phyloP scores from a whole-genome alignment of 805 yeast species.

The Saturnispora galanensis region DNA sequence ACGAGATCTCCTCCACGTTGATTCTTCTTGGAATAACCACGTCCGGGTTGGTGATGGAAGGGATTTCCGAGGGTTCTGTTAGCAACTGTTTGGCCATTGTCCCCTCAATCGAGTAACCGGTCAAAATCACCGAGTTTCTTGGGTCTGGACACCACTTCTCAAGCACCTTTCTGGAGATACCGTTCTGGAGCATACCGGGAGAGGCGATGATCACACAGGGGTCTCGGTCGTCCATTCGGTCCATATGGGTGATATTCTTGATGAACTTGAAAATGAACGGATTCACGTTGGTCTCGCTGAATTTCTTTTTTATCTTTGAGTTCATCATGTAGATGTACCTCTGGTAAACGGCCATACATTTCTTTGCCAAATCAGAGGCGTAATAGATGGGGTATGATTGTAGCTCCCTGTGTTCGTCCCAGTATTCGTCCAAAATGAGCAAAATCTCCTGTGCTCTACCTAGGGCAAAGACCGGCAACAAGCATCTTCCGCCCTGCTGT shows the following conservation, averaged over 20 bases:
- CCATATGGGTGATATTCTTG: slow-evolving; percentile 68
- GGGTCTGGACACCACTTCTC: slow-evolving; percentile 98
- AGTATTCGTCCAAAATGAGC: slow-evolving; percentile 86
- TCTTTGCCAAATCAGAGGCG: slow-evolving; percentile 88
- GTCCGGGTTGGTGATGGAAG: slow-evolving; percentile 74
- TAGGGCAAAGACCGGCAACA: slow-evolving; percentile 90
- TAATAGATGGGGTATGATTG: slow-evolving; percentile 77
- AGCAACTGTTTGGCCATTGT: slow-evolving; percentile 89
- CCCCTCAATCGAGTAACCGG: slow-evolving; percentile 98
- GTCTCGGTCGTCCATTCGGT: slow-evolving; percentile 82
- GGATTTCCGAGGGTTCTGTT: slow-evolving; percentile 85
- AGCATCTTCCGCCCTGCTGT: slow-evolving; percentile 79
- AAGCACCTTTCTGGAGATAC: slow-evolving; percentile 80
- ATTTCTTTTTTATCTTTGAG: slow-evolving; percentile 68
- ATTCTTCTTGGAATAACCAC: slow-evolving; percentile 78
- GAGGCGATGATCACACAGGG: slow-evolving; percentile 95
- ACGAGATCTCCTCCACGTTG: slow-evolving; percentile 85
- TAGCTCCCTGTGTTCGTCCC: slow-evolving; percentile 77
- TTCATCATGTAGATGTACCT: slow-evolving; percentile 97
- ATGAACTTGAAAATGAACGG: slow-evolving; percentile 88
- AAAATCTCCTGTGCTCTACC: slow-evolving; percentile 95
- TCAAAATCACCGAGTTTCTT: slow-evolving; percentile 73
- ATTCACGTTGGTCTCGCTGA: slow-evolving; percentile 69
- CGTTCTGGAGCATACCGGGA: slow-evolving; percentile 98
- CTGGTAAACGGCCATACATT: slow-evolving; percentile 95